Evolutionary conservation across 2,329 filamentous ascomycete species (phyloP), one percentile per base, ranked within the genome.

Genomic region (Ophiostoma triangulosporum): DNA sequence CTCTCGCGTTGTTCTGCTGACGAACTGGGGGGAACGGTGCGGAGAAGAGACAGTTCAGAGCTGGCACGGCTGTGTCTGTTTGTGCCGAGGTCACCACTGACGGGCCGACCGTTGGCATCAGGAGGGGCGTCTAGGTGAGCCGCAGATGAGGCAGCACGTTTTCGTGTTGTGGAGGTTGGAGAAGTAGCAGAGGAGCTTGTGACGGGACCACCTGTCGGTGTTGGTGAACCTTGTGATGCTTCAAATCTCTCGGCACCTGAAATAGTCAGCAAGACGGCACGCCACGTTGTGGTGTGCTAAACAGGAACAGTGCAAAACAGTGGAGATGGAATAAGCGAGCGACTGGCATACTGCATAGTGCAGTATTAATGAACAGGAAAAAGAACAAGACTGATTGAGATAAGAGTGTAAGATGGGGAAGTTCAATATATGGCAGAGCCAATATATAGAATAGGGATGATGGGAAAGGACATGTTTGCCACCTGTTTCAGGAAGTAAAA

Each of bases 51-150:
- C 60, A 82, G 75, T 65, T 88, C 84, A 52, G 84, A 87, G 67
- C 81, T 86, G 53, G 83, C 80, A 60, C 83, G 79, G 63, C 77
- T 83, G 66, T 85, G 81, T 63, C 76, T 85, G 69, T 74, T 83
- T 52, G 49, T 55, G 55, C 51, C 48, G 62, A 80, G 74, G 58
- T 80, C 73, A 60, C 77, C 81, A 60, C 77, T 81, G 43, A 77
- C 65, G 48, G 80, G 76, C 59, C 78, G 72, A 53, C 71, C 67
- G 53, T 69, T 71, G 53, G 68, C 63, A 59, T 80, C 76, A 45
- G 72, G 63, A 54, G 70, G 74, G 33, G 74, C 69, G 61, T 84
- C 78, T 26, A 83, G 70, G 62, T 82, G 79, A 45, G 76, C 75
- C 35, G 78, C 77, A 35, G 80, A 83, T 58, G 80, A 83, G 57